These are phyloP conservation scores for Astrephomene gubernaculifera DNA, from an alignment of 139 green algal genomes.

Conservation along the genomic window DNA sequence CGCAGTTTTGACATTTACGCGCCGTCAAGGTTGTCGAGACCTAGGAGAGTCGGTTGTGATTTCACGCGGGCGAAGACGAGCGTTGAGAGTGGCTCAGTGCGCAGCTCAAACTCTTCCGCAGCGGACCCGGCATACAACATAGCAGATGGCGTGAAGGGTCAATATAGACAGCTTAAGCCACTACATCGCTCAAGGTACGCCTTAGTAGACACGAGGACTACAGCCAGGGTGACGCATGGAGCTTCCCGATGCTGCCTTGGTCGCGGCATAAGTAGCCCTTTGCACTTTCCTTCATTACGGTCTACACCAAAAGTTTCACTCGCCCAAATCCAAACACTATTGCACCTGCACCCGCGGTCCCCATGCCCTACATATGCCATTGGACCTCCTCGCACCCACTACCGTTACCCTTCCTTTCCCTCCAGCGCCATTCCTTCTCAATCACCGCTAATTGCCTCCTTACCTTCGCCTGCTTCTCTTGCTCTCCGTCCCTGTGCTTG, in stretches of 20 bases:
- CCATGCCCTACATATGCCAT: too few species aligned
- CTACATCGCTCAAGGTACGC: constrained; percentile 34
- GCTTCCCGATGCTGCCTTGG: too few species aligned
- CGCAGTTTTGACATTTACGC: background rate
- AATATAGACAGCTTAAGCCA: constrained; percentile 14
- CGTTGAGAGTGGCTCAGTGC: background rate
- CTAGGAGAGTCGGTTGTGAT: constrained; percentile 4
- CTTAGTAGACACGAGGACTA: too few species aligned
- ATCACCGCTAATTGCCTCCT: background rate
- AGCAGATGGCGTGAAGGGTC: background rate
- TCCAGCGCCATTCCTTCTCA: background rate
- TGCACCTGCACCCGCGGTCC: too few species aligned
- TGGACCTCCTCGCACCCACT: too few species aligned
- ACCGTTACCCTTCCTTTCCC: background rate
- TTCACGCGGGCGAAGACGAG: constrained; percentile 2
- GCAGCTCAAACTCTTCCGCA: background rate
- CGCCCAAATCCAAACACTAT: too few species aligned
- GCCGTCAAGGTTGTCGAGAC: too few species aligned
- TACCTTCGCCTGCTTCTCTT: background rate
- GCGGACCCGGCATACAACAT: background rate
- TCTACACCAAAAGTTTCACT: too few species aligned
- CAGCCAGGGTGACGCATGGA: too few species aligned
- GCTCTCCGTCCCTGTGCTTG: background rate
- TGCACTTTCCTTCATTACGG: too few species aligned
- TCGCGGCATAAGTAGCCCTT: too few species aligned